These are phyloP conservation scores for Cutaneotrichosporon sp. DNA, from an alignment of 1,284 basidiomycete genomes.

Conservation along the genomic window DNA sequence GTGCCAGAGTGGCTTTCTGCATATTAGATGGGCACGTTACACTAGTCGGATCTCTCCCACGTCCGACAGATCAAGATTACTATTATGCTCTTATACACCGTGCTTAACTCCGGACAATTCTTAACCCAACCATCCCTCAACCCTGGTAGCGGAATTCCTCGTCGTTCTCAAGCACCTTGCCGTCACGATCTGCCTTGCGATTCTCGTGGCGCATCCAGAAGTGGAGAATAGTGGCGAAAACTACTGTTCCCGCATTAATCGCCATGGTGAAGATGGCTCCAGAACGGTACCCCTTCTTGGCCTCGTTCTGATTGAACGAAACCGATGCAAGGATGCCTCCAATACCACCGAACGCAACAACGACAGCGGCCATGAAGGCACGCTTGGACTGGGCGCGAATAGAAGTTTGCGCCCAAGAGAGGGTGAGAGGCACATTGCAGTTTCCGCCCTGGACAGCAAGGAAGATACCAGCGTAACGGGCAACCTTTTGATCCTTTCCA, in stretches of 20 bases:
- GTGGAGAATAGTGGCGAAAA: slow-evolving; percentile 2
- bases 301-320: slow-evolving; percentile 16
- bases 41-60: no score
- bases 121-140: neutral
- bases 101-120: neutral
- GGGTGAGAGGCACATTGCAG: slow-evolving; percentile 37
- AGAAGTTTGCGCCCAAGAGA: slow-evolving; percentile 47
- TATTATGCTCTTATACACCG: neutral
- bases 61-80: neutral
- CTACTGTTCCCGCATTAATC: slow-evolving; percentile 5
- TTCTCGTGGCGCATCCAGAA: slow-evolving; percentile 10
- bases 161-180: slow-evolving; percentile 13
- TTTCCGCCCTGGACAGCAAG: slow-evolving; percentile 44
- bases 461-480: slow-evolving; percentile 48
- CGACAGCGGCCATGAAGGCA: slow-evolving; percentile 43
- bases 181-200: slow-evolving; percentile 9
- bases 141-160: slow-evolving; percentile 15
- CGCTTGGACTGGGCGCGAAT: slow-evolving; percentile 49
- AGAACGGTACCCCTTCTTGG: slow-evolving; percentile 8
- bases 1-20: no score
- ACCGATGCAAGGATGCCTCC: slow-evolving; percentile 45
- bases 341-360: slow-evolving; percentile 48
- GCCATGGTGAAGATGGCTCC: slow-evolving; percentile 18
- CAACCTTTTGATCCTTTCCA: slow-evolving; percentile 22
- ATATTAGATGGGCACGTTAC: no score